Evolutionary conservation across 2,329 filamentous ascomycete genomes (phyloP).

Genomic region (Aspergillus alliaceus): DNA sequence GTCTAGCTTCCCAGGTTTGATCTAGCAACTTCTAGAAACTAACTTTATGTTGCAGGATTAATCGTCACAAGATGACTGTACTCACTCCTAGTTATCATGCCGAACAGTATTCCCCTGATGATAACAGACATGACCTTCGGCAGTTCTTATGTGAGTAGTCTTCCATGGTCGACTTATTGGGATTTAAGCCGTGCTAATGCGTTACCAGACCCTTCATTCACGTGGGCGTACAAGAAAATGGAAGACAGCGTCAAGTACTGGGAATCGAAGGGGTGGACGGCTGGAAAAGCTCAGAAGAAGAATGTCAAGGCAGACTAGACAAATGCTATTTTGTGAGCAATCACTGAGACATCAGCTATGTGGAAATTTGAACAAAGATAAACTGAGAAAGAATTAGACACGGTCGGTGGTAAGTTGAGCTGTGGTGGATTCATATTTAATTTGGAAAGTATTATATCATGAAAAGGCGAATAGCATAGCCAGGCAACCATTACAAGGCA

Average conservation of each 20-base stretch:
- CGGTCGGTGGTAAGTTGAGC: too few relatives aligned
- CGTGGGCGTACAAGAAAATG: constrained; percentile 51
- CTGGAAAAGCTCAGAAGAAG: constrained; percentile 35
- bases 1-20: too few relatives aligned
- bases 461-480: not conserved
- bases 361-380: too few relatives aligned
- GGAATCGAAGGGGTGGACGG: constrained; percentile 39
- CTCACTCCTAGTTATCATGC: constrained; percentile 60
- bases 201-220: constrained; percentile 37
- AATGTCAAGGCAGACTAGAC: constrained; percentile 34
- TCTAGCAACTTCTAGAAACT: too few relatives aligned
- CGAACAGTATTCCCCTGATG: constrained; percentile 53
- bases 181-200: not conserved
- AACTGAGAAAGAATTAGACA: too few relatives aligned
- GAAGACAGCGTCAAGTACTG: constrained; percentile 47
- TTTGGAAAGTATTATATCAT: not conserved
- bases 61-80: constrained; percentile 65
- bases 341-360: too few relatives aligned
- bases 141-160: constrained; percentile 52
- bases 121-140: constrained; percentile 59
- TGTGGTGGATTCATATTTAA: too few relatives aligned
- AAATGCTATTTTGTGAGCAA: too few relatives aligned
- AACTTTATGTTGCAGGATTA: too few relatives aligned
- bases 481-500: not conserved
- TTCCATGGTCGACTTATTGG: not conserved